Evolutionary conservation across 208 protist species (phyloP).

Genomic region (Trypanosoma congolense): DNA sequence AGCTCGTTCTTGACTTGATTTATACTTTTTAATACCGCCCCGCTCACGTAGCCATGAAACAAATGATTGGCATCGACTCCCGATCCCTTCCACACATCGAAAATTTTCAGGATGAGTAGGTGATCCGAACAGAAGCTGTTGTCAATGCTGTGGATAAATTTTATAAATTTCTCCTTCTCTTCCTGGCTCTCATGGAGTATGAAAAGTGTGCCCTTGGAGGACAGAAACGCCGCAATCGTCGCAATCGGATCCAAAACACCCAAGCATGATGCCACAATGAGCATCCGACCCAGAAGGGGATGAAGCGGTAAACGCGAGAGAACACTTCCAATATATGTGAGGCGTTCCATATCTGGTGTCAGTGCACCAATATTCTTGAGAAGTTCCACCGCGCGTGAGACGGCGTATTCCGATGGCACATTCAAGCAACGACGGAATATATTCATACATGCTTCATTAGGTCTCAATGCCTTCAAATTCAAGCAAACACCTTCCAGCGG

Average conservation of each 20-base stretch:
- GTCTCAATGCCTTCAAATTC: conserved; percentile 77
- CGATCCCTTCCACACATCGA: conserved; percentile 59
- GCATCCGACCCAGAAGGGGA: conserved; percentile 87
- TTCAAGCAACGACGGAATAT: conserved; percentile 77
- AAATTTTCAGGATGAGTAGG: conserved; percentile 61
- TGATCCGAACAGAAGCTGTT: conserved; percentile 66
- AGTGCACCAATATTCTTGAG: conserved; percentile 85
- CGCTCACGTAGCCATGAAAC: conserved; percentile 61
- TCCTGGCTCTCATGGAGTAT: conserved; percentile 64
- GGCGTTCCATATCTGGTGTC: conserved; percentile 53
- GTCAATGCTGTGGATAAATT: conserved; percentile 52
- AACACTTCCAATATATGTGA: conserved; percentile 78
- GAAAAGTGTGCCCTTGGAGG: conserved; percentile 82
- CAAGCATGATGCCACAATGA: conserved; percentile 84
- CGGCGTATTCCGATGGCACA: conserved; percentile 48
- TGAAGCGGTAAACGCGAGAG: conserved; percentile 83
- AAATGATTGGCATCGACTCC: conserved; percentile 58
- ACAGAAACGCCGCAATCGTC: conserved; percentile 84
- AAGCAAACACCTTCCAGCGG: conserved; percentile 88
- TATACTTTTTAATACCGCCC: conserved; percentile 62
- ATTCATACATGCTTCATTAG: conserved; percentile 65
- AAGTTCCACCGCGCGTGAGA: conserved; percentile 66
- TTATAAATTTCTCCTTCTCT: conserved; percentile 35
- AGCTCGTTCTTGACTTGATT: conserved; percentile 78
- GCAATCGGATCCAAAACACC: conserved; percentile 82